These are phyloP conservation scores for Rhododendron mucronatum DNA, from an alignment of 148 eudicot genomes.

Conservation along the genomic window DNA sequence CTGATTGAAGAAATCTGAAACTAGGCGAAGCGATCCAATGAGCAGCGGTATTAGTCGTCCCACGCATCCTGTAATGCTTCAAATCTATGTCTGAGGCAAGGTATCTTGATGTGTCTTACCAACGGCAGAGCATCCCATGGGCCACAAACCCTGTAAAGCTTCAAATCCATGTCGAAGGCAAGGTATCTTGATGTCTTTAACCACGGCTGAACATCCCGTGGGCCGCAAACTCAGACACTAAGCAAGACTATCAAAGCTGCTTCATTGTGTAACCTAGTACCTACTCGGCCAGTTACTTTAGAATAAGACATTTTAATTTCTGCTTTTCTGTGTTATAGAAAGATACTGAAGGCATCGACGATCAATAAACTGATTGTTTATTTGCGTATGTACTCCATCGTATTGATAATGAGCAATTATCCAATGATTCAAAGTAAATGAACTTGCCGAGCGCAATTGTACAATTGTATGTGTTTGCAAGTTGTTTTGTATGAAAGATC, in stretches of 20 bases:
- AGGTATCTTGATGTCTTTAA: background rate
- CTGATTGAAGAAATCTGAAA: background rate
- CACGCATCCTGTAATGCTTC: background rate
- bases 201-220: background rate
- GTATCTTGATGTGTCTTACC: background rate
- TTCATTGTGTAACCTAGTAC: background rate
- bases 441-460: background rate
- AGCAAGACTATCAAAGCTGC: background rate
- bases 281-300: background rate
- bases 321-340: background rate
- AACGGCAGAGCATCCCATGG: background rate
- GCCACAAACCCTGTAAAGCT: background rate
- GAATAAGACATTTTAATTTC: background rate
- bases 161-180: background rate
- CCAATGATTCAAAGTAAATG: background rate
- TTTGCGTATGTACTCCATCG: background rate
- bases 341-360: background rate
- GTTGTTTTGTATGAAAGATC: background rate
- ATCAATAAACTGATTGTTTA: background rate
- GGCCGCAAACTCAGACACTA: background rate
- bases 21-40: background rate
- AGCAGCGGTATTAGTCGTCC: background rate
- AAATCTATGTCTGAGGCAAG: background rate
- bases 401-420: background rate
- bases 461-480: background rate